phyloP scores from a whole-genome alignment of 225 moss, liverwort and hornwort species.

The Pseudoscleropodium purum region DNA sequence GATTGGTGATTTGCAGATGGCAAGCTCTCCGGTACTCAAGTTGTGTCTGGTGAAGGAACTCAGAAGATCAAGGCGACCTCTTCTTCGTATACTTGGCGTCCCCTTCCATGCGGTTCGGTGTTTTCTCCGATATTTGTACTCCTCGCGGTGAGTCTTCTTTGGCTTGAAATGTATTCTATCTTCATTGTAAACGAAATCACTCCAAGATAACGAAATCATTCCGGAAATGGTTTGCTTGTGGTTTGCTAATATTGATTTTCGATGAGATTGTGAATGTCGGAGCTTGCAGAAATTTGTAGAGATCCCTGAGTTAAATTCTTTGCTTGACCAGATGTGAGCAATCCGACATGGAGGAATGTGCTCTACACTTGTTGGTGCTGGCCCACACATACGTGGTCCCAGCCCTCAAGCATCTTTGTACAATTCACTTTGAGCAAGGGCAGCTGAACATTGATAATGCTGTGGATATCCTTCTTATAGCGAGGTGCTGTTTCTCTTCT shows the following conservation, averaged over 20 bases:
- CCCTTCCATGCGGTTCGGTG: conserved; percentile 48
- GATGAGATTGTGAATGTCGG: not conserved
- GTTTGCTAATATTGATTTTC: not conserved
- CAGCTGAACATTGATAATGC: conserved; percentile 42
- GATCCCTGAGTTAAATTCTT: not conserved
- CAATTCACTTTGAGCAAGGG: conserved; percentile 45
- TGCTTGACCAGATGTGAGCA: conserved; percentile 43
- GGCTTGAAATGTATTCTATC: not conserved
- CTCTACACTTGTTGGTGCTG: conserved; percentile 58
- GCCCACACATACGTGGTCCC: conserved; percentile 63
- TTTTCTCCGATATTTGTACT: conserved; percentile 73
- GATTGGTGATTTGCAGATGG: conserved; percentile 25
- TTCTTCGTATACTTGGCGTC: conserved; percentile 37
- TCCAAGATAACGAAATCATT: not conserved
- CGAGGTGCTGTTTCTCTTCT: conserved; percentile 27
- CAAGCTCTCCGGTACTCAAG: conserved; percentile 45
- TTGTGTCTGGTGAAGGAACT: conserved; percentile 10
- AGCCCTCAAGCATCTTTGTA: conserved; percentile 57
- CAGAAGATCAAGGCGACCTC: conserved; percentile 7
- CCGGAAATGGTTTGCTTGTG: not conserved
- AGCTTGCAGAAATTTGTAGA: not conserved
- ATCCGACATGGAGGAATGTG: conserved; percentile 55
- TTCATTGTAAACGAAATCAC: not conserved
- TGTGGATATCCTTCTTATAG: conserved; percentile 62
- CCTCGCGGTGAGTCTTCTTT: conserved; percentile 40